Percentiles rank a stretch among this genome's conserved stretches.
Conservation (phyloP, 2,329 filamentous ascomycete genomes). For the Beauveria sp. region DNA sequence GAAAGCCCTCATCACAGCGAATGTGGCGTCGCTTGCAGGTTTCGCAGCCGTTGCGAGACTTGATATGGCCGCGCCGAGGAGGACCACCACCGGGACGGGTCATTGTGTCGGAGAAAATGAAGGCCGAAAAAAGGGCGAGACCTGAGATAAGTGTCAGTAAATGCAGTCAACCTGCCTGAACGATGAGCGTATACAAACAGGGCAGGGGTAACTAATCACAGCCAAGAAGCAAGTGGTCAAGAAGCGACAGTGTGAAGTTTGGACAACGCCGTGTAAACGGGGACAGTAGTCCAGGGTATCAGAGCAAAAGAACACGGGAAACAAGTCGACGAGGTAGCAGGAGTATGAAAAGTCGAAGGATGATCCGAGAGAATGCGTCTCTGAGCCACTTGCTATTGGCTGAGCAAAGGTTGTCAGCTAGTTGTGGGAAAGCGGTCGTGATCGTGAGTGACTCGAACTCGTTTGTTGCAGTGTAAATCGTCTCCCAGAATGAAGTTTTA, state of each 20-base stretch:
- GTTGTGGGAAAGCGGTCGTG: constrained; percentile 23
- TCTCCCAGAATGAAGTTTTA: too few species aligned
- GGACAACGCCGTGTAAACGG: not conserved
- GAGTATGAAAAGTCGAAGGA: not conserved
- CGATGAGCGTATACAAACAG: not conserved
- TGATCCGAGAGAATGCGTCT: not conserved
- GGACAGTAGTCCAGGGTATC: not conserved
- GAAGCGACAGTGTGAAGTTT: constrained; percentile 31
- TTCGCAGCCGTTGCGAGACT: constrained; percentile 96
- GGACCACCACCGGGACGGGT: constrained; percentile 92
- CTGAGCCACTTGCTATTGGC: constrained; percentile 1
- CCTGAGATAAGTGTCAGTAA: constrained; percentile 12
- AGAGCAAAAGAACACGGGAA: not conserved
- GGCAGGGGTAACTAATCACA: constrained; percentile 19
- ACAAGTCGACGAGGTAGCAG: not conserved
- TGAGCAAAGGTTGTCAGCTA: not conserved
- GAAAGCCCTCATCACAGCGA: constrained; percentile 93
- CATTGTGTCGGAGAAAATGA: constrained; percentile 46
- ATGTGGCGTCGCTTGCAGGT: constrained; percentile 98
- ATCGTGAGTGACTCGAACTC: constrained; percentile 22
- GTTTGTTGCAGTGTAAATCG: not conserved
- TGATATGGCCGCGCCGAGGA: constrained; percentile 87
- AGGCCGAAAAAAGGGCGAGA: constrained; percentile 20
- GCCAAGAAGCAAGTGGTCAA: constrained; percentile 19
- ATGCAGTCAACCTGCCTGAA: too few species aligned